A percentile compares a stretch with the other conserved stretches of the same genome.
These are phyloP conservation scores for Tausonia pullulans DNA, from an alignment of 1,284 basidiomycete genomes.

Conservation along the genomic window DNA sequence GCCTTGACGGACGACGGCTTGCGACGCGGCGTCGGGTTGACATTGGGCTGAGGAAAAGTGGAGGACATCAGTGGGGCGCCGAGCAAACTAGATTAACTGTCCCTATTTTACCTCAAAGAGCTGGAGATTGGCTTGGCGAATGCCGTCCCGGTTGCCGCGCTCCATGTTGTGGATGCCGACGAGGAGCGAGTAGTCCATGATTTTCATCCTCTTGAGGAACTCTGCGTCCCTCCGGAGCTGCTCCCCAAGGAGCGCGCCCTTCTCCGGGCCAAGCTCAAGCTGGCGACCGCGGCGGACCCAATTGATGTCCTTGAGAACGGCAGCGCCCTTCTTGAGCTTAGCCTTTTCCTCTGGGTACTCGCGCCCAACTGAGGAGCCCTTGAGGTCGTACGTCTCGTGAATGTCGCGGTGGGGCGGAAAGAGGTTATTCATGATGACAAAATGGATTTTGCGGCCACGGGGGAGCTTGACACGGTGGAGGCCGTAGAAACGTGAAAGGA, in stretches of 20 bases:
- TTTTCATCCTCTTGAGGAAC: constrained; percentile 66
- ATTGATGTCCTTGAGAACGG: constrained; percentile 90
- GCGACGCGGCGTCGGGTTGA: constrained; percentile 40
- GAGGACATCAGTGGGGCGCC: constrained; percentile 4
- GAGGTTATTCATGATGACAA: constrained; percentile 99
- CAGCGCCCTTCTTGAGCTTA: constrained; percentile 56
- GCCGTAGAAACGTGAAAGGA: constrained; percentile 89
- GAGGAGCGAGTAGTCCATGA: constrained; percentile 95
- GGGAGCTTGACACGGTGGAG: constrained; percentile 95
- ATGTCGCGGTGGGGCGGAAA: constrained; percentile 96
- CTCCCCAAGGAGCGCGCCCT: constrained; percentile 76
- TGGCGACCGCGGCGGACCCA: constrained; percentile 75
- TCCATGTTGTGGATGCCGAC: constrained; percentile 89
- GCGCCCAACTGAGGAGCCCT: constrained; percentile 84
- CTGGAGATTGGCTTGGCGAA: constrained; percentile 76
- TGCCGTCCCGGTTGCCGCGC: constrained; percentile 80
- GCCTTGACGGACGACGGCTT: constrained; percentile 48
- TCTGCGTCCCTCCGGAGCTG: constrained; percentile 79
- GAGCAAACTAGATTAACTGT: constrained; percentile 19
- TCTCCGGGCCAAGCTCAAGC: constrained; percentile 87
- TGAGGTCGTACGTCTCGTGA: constrained; percentile 95
- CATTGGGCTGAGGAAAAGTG: constrained; percentile 45
- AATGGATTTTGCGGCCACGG: constrained; percentile 88
- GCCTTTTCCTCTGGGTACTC: constrained; percentile 80
- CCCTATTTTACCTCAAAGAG: constrained; percentile 62